Conservation (phyloP, 2,329 filamentous ascomycete genomes). For the Metarhizium album region DNA sequence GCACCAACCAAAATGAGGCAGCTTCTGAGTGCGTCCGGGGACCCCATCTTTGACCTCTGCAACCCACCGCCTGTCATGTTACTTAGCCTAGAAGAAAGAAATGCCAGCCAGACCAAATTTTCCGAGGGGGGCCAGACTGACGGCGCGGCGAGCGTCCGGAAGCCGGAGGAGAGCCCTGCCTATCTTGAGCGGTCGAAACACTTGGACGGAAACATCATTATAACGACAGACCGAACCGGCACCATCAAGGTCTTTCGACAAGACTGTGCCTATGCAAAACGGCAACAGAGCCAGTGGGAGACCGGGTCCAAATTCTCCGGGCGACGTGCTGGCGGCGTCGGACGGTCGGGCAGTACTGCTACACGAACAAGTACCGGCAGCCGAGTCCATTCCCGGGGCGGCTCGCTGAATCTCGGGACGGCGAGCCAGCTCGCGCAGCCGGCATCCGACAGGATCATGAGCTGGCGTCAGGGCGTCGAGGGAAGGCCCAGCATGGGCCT, state of each 20-base stretch:
- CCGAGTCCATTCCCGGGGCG: constrained; percentile 38
- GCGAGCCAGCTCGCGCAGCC: constrained; percentile 20
- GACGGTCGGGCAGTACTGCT: constrained; percentile 44
- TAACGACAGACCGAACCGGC: constrained; percentile 81
- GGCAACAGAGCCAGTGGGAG: constrained; percentile 68
- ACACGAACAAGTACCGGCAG: constrained; percentile 41
- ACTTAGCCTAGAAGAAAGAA: constrained; percentile 57
- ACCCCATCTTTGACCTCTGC: constrained; percentile 92
- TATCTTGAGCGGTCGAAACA: constrained; percentile 71
- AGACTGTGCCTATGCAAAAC: constrained; percentile 78
- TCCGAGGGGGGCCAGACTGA: constrained; percentile 26
- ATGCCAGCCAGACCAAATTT: constrained; percentile 29
- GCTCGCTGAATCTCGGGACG: constrained; percentile 36
- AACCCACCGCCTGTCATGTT: constrained; percentile 86
- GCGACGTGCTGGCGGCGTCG: constrained; percentile 47
- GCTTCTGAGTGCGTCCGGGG: constrained; percentile 68
- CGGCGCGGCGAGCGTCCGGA: constrained; percentile 23
- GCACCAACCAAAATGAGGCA: constrained; percentile 71
- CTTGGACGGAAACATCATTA: constrained; percentile 74
- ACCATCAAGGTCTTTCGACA: constrained; percentile 91
- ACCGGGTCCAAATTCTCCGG: constrained; percentile 65
- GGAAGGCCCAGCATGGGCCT: constrained; percentile 27
- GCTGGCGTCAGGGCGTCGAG: constrained; percentile 66
- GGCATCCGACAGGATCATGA: constrained; percentile 66
- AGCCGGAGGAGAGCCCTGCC: constrained; percentile 59